Evolutionary conservation across 176 grass and related monocot species (phyloP).

Genomic region (Canna indica): DNA sequence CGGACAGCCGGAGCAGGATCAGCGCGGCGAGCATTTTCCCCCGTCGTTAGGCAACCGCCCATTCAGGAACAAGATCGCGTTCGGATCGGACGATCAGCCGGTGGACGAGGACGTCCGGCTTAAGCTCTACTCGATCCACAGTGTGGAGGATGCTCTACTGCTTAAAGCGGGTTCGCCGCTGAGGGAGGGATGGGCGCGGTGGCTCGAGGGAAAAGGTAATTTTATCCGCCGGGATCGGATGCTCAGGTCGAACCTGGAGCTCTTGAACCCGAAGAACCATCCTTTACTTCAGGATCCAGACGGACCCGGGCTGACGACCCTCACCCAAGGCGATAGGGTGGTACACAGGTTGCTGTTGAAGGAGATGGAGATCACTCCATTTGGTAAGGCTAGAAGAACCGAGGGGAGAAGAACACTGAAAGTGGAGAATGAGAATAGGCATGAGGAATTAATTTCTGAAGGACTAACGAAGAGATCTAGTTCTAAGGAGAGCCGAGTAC

Average conservation of each 20-base stretch:
- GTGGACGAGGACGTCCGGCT: conserved; percentile 70
- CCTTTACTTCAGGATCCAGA: conserved; percentile 93
- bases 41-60: not conserved
- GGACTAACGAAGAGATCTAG: conserved; percentile 11
- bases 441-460: conserved; percentile 16
- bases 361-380: conserved; percentile 42
- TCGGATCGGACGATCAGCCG: conserved; percentile 82
- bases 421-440: conserved; percentile 5
- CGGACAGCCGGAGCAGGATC: conserved; percentile 24
- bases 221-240: conserved; percentile 77
- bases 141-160: conserved; percentile 71
- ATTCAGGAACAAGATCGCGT: conserved; percentile 27
- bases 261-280: conserved; percentile 81
- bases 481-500: conserved; percentile 8
- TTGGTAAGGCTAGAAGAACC: conserved; percentile 20
- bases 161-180: conserved; percentile 45
- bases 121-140: conserved; percentile 57
- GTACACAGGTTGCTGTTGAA: conserved; percentile 48
- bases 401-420: conserved; percentile 30
- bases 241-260: conserved; percentile 77
- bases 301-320: conserved; percentile 45
- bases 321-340: conserved; percentile 59
- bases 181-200: conserved; percentile 62
- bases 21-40: not conserved
- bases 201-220: conserved; percentile 85